A percentile compares a stretch with the other conserved stretches of the same genome.
Evolutionary conservation across 805 yeast genomes (phyloP).

Genomic region (Saccharomycopsis vini): DNA sequence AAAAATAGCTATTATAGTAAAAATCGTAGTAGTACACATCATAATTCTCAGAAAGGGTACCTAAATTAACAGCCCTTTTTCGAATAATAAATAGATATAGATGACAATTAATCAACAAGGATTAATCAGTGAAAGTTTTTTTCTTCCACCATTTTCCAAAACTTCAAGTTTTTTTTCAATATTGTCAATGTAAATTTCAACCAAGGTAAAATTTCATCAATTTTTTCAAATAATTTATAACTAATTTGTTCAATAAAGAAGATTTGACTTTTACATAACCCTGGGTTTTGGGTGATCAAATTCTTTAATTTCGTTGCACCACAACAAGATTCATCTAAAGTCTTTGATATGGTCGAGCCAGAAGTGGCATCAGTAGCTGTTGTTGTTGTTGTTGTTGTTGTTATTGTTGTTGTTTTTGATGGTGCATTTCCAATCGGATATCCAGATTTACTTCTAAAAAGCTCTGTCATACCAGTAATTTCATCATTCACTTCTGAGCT

Average conservation of each 20-base stretch:
- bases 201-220: conserved; percentile 27
- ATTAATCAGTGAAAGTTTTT: no score
- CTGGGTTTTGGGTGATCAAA: conserved; percentile 38
- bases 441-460: not conserved
- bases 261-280: conserved; percentile 61
- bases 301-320: conserved; percentile 12
- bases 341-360: no score
- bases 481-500: no score
- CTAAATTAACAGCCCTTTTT: no score
- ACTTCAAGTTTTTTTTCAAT: conserved; percentile 42
- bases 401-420: no score
- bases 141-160: conserved; percentile 49
- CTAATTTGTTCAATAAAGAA: conserved; percentile 83
- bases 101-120: no score
- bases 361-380: no score
- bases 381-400: not conserved
- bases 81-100: no score
- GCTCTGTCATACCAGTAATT: not conserved
- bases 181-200: conserved; percentile 47
- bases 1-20: no score
- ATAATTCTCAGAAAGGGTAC: no score
- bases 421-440: not conserved
- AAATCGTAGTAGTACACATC: no score
- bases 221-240: conserved; percentile 58
- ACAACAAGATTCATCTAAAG: not conserved